These are phyloP conservation scores for Emmonsiellopsis sp. DNA, from an alignment of 2,329 filamentous ascomycete genomes.

Conservation along the genomic window DNA sequence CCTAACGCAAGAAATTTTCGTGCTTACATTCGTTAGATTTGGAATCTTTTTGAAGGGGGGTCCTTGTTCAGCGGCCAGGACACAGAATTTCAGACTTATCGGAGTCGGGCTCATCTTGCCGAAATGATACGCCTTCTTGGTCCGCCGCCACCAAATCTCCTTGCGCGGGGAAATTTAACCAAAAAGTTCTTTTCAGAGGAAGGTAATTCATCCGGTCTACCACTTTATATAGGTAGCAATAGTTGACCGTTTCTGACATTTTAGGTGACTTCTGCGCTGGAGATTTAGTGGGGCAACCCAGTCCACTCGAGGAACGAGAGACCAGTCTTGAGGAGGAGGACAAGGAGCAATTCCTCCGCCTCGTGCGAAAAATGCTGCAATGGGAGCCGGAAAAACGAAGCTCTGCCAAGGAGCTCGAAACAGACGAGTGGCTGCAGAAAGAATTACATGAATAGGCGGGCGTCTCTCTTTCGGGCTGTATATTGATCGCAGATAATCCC, in stretches of 20 bases:
- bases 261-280: conserved; percentile 20
- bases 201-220: conserved; percentile 17
- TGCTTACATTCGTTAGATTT: conserved; percentile 28
- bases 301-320: conserved; percentile 30
- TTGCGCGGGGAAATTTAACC: conserved; percentile 21
- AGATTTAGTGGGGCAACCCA: conserved; percentile 13
- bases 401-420: conserved; percentile 19
- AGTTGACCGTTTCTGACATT: conserved; percentile 6
- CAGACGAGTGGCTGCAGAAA: conserved; percentile 20
- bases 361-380: conserved; percentile 29
- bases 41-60: conserved; percentile 40
- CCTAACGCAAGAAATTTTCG: conserved; percentile 5
- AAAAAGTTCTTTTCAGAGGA: conserved; percentile 32
- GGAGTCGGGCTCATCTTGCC: conserved; percentile 39
- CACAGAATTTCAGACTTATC: conserved; percentile 29
- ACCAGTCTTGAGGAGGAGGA: conserved; percentile 25
- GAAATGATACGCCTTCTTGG: conserved; percentile 41
- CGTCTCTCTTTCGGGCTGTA: no score
- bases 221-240: neutral
- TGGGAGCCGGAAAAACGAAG: conserved; percentile 24
- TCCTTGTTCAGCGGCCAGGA: conserved; percentile 37
- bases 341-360: conserved; percentile 20
- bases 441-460: no score
- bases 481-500: no score
- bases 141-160: conserved; percentile 28